A percentile compares a stretch with the other conserved stretches of the same genome.
These are phyloP conservation scores for Pseudonitzschia multiseries DNA, from an alignment of 108 stramenopile genomes.

Conservation along the genomic window DNA sequence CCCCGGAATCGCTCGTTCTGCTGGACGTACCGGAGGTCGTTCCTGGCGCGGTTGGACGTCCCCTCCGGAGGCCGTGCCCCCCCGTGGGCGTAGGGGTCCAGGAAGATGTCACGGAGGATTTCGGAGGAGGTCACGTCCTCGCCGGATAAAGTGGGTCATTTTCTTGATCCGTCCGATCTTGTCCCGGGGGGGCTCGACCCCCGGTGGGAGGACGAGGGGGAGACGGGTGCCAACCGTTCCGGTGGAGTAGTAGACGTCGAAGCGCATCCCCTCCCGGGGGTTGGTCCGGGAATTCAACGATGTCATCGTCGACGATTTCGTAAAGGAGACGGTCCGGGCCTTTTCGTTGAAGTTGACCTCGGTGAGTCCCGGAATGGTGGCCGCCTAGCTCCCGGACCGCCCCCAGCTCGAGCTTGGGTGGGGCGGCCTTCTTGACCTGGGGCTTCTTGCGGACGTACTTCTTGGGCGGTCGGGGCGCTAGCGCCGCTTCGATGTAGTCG, in stretches of 20 bases:
- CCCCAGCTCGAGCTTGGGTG: background rate
- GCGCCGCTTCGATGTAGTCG: background rate
- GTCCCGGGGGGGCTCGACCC: background rate
- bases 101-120: background rate
- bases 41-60: background rate
- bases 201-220: background rate
- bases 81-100: background rate
- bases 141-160: background rate
- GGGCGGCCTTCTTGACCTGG: background rate
- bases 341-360: background rate
- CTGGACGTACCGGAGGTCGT: background rate
- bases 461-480: background rate
- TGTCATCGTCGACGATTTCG: too few relatives aligned
- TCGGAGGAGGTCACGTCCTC: background rate
- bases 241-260: slow-evolving; percentile 3
- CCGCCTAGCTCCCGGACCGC: background rate
- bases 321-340: background rate
- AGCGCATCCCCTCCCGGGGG: background rate
- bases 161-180: background rate
- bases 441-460: background rate
- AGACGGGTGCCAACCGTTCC: background rate
- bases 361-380: background rate
- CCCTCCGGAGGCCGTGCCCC: background rate
- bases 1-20: background rate
- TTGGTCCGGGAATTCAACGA: background rate